Evolutionary conservation across 2,329 filamentous ascomycete genomes (phyloP), one percentile per base, ranked within the genome.

Genomic region (Aureobasidium sp.): DNA sequence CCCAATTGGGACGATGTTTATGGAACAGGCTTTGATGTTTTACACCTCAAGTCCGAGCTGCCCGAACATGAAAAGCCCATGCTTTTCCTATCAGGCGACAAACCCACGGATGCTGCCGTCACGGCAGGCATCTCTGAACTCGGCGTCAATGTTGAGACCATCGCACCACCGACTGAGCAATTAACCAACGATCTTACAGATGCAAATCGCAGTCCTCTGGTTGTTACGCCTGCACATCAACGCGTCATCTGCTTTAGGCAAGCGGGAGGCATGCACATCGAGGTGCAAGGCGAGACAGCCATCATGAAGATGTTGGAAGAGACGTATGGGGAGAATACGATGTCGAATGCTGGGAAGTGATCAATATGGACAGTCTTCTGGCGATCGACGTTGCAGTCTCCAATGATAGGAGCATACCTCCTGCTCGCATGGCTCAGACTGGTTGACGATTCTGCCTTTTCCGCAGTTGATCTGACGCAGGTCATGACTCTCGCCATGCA

Each of bases 1-100:
- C 91, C 94, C 64, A 80, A 88, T 66, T 96, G 93, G 93, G 77
- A 85, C 4, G 75, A 75, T 0, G 74, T 81, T 25, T 99, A 99
- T 68, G 92, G 91, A 0, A 66, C 69, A 0, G 94, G 94, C 0
- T 96, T 91, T 64, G 89, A 99, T 68, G 90, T 96, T 6, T 74
- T 94, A 61, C 86, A 94, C 67, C 69, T 81, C 47, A 73, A 71
- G 60, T 67, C 62, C 31, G 65, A 64, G 38, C 57, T 64, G 46
- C 66, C 71, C 1, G 65, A 69, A 0, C 58, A 65, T 7, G 70
- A 74, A 33, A 57, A 66, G 5, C 74, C 75, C 8, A 71, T 75
- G 33, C 65, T 78, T 7, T 76, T 75, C 49, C 67, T 71, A 1
- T 68, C 68, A 3, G 67, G 68, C 43, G 68, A 71, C 25, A 40